These are phyloP conservation scores for Sphaerobolus stellatus DNA, from an alignment of 1,284 basidiomycete genomes.

Conservation along the genomic window DNA sequence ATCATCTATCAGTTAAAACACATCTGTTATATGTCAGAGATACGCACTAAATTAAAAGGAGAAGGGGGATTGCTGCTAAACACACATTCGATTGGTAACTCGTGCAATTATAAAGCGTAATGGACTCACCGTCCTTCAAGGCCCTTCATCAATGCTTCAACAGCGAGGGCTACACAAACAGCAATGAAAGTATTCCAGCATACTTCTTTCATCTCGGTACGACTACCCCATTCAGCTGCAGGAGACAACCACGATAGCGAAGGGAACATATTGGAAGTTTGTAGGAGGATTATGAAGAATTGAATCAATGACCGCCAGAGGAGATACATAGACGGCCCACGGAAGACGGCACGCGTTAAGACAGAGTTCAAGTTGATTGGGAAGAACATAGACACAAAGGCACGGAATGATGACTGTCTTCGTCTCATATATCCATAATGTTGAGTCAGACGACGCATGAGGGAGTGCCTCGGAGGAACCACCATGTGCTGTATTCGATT, in stretches of 20 bases:
- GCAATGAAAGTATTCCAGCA: conserved; percentile 73
- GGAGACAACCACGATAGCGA: conserved; percentile 29
- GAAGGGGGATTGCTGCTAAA: conserved; percentile 13
- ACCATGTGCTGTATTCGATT: conserved; percentile 76
- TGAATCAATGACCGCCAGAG: conserved; percentile 53
- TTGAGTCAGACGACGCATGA: conserved; percentile 26
- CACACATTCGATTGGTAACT: neutral
- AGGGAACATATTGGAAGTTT: conserved; percentile 47
- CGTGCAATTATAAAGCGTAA: neutral
- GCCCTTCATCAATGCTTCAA: conserved; percentile 64
- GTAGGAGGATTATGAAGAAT: conserved; percentile 58
- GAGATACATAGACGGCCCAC: conserved; percentile 62
- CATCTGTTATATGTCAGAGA: neutral
- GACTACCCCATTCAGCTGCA: conserved; percentile 47
- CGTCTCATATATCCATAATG: conserved; percentile 21
- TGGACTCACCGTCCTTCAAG: conserved; percentile 41
- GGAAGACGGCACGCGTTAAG: conserved; percentile 53
- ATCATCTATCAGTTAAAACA: conserved; percentile 2
- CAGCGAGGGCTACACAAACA: conserved; percentile 59
- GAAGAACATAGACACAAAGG: conserved; percentile 44
- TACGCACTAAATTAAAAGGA: conserved; percentile 19
- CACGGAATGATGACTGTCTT: conserved; percentile 26
- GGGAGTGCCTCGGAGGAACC: conserved; percentile 57
- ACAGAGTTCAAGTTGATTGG: conserved; percentile 64
- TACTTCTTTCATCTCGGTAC: conserved; percentile 56